phyloP scores from a whole-genome alignment of 1,284 basidiomycete species.

The Papiliotrema fonsecae region DNA sequence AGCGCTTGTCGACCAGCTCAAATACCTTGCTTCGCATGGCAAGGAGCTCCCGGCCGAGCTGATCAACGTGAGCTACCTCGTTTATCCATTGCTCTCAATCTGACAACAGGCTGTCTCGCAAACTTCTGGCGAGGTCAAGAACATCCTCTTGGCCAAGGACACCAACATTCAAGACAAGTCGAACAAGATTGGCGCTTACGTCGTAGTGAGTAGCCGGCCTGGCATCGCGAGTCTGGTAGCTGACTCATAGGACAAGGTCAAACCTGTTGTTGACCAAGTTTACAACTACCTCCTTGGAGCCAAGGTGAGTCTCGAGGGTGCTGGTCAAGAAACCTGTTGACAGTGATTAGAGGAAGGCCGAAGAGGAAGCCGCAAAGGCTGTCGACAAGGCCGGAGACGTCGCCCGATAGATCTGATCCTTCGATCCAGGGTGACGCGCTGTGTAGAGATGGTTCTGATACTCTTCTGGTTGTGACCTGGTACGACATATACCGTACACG shows the following conservation, averaged over 20 bases:
- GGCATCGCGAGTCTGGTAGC: not conserved
- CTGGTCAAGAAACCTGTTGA: conserved; percentile 2
- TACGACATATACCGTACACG: not conserved
- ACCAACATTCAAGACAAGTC: conserved; percentile 43
- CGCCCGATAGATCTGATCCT: no score
- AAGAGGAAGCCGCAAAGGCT: conserved; percentile 10
- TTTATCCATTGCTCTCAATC: not conserved
- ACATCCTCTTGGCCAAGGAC: conserved; percentile 45
- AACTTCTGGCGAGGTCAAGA: conserved; percentile 38
- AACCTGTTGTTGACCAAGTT: conserved; percentile 46
- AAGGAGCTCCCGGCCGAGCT: conserved; percentile 39
- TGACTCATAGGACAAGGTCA: conserved; percentile 38
- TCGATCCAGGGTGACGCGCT: no score
- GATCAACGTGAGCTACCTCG: conserved; percentile 25
- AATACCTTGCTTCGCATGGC: conserved; percentile 38
- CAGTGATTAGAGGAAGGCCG: not conserved
- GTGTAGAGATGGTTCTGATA: no score
- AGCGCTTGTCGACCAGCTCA: conserved; percentile 41
- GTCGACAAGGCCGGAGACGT: conserved; percentile 2
- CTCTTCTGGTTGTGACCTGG: not conserved
- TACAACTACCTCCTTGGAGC: conserved; percentile 42
- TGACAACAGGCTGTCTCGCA: conserved; percentile 35
- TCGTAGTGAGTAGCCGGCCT: conserved; percentile 25
- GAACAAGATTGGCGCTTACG: conserved; percentile 45
- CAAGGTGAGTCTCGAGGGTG: conserved; percentile 22